These are phyloP conservation scores for Heracleum sosnowskyi DNA, from an alignment of 129 eudicot species.

Conservation along the genomic window DNA sequence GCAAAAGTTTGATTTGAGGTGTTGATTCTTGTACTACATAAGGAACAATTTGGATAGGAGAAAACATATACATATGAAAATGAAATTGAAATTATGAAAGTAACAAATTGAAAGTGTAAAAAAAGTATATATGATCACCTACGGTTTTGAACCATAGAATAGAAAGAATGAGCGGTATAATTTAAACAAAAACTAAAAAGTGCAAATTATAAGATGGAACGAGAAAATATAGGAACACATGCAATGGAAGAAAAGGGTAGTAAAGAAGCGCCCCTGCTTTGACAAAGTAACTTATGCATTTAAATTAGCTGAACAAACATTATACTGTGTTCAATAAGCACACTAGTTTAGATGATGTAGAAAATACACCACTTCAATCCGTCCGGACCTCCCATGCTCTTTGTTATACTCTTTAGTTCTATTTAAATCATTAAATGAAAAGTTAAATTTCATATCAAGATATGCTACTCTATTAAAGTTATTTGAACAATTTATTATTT, in stretches of 20 bases:
- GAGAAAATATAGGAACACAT: not conserved
- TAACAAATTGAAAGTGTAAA: not conserved
- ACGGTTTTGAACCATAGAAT: not conserved
- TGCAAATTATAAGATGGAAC: not conserved
- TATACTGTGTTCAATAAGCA: not conserved
- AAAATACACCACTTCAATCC: not conserved
- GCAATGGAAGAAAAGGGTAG: no score
- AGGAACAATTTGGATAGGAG: not conserved
- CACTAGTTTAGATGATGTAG: not conserved
- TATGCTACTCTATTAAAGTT: not conserved
- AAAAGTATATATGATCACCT: not conserved
- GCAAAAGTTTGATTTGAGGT: not conserved
- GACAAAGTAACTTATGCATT: no score
- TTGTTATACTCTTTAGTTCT: not conserved
- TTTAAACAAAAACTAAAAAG: not conserved
- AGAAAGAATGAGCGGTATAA: not conserved
- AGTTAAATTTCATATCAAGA: not conserved
- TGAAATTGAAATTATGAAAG: no score
- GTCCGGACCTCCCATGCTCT: not conserved
- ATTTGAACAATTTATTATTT: no score
- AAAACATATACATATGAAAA: no score
- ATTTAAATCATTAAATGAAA: not conserved
- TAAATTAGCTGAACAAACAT: not conserved
- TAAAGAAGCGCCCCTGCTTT: not conserved
- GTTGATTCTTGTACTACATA: not conserved